A percentile compares a stretch with the other conserved stretches of the same genome.
Conservation (phyloP, 768 basidiomycete genomes). For the Boletus reticulatus region DNA sequence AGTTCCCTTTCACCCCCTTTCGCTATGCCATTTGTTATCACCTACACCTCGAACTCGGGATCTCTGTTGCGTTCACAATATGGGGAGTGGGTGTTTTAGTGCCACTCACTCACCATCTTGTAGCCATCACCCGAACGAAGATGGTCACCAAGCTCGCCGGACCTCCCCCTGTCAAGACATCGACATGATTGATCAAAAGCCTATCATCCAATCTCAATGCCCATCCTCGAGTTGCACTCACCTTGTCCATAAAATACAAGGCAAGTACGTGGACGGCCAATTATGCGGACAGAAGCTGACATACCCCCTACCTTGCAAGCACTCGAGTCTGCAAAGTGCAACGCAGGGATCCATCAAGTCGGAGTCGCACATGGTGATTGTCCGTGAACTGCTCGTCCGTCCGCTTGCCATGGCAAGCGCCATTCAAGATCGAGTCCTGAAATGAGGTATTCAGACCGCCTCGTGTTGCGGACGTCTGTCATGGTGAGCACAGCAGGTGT, state of each 20-base stretch:
- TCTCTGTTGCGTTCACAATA: neutral
- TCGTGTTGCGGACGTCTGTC: no score
- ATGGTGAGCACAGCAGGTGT: no score
- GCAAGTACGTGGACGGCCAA: neutral
- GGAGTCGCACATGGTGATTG: no score
- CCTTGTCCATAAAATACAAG: neutral
- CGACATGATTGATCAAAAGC: neutral
- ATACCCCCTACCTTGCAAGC: neutral
- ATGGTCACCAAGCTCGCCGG: neutral
- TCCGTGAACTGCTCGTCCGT: no score
- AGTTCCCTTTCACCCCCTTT: neutral
- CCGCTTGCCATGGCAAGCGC: no score
- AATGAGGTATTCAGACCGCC: no score
- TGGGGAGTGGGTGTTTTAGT: neutral
- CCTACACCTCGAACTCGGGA: neutral
- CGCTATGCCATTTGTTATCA: neutral
- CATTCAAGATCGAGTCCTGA: no score
- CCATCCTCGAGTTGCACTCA: neutral
- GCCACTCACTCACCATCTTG: slow-evolving; percentile 5
- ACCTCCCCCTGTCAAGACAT: neutral
- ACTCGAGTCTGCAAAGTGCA: neutral
- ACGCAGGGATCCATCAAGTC: neutral
- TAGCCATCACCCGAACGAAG: neutral
- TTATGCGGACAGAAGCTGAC: no score
- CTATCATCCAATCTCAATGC: neutral